Base-by-base conservation (phyloP, 257 asterid species). In the Solanum acaule region DNA sequence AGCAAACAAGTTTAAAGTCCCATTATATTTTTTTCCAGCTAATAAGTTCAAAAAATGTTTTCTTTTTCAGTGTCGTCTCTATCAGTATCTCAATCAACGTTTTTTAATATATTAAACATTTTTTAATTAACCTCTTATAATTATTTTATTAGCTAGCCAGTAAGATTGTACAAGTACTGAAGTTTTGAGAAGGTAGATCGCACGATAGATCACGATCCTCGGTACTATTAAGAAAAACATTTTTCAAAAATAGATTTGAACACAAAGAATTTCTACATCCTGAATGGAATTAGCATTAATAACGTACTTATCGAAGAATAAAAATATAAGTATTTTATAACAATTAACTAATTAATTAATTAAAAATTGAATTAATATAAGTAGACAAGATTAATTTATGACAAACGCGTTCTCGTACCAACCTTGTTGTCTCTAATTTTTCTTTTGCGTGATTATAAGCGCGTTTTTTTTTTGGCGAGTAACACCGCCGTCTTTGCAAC, bases 281-380 rank as follows among this genome's bases (percentile, higher is more conserved):
- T 0, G 27, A 1, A 72, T 20, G 0, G 29, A 35, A 10, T 73
- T 34, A 34, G 0, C 29, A 34, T 34, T 18, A 8, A 34, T 5
- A 4, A 25, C 0, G n/a, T n/a, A n/a, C n/a, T 18, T 1, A n/a
- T n/a, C 2, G 4, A 18, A 2, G 2, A 78, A 42, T 2, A 4
- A 13, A 42, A 78, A 13, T 8, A 78, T 40, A 77, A 0, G n/a
- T n/a, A n/a, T n/a, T 42, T 14, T 78, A 42, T 25, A 8, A 25
- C 14, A 42, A 25, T 15, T 14, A 59, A 79, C 16, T 79, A 44
- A 18, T 77, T 40, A 9, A 23, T 38, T 79, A 33, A 42, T n/a
- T n/a, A n/a, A n/a, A 79, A 79, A 79, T 42, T 0, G 4, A 79
- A 27, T 81, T 78, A 78, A 20, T 46, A 18, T 4, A 46, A 56